Evolutionary conservation across 768 basidiomycete species (phyloP), one percentile per base, ranked within the genome.

Genomic region (Boletus eberwhitei): DNA sequence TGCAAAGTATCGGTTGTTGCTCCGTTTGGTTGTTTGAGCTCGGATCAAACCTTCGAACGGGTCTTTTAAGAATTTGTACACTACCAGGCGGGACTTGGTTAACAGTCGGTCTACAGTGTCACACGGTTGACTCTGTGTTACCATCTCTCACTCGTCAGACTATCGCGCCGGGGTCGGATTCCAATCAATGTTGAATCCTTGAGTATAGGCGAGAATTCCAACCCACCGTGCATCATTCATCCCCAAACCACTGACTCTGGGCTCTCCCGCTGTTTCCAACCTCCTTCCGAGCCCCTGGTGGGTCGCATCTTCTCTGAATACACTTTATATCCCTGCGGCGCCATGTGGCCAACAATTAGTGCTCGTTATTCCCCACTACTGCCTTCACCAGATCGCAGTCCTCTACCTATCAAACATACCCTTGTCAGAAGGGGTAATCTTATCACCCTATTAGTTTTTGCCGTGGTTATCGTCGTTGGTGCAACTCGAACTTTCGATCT

Each of bases 321-420:
- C 38, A 1, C 17, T 17, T 29, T 9, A 21, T 39, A 16, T 41
- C 32, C 4, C 47, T 16, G 5, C 32, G 7, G 31, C 32, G 21
- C 32, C 35, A 67, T 64, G 64, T 64, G 64, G 66, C 45, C 42
- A 19, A 54, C 17, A 24, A 26, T 54, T 26, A 7, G 31, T 16
- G 26, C 32, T 41, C 63, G 59, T 52, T 59, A 60, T 42, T 22
- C 52, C 16, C 47, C 57, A 39, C 34, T 66, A 13, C 22, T 54
- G 11, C 64, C 59, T 8, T 53, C 55, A 5, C 51, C 42, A 13
- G 49, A 44, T 35, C 34, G 31, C 36, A 32, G 22, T 17, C 34
- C 51, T 44, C 52, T 26, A 16, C 21, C 54, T 7, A 14, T 41
- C 54, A 65, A 59, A n/a, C 16, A 31, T 42, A 24, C 44, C 17